Evolutionary conservation across 768 basidiomycete genomes (phyloP), one percentile per base, ranked within the genome.

Genomic region (Tulasnella sp.): DNA sequence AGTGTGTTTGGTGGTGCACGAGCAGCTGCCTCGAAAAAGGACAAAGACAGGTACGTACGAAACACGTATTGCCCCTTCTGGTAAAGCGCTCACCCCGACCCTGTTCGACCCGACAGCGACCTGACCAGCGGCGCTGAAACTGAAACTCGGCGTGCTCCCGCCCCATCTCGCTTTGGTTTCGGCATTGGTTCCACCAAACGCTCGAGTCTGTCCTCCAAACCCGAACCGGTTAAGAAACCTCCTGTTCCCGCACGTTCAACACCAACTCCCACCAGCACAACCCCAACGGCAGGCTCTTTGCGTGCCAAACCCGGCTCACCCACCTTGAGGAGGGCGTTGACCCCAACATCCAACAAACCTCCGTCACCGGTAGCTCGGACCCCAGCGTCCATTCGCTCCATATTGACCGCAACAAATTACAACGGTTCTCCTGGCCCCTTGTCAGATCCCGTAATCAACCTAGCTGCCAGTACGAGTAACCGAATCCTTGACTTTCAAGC

Each of bases 361-460:
- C 42, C 76, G 6, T 50, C 48, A 34, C 37, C 77, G 8, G 58
- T 72, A 37, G 41, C 77, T n/a, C 69, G 40, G 6, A 78, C 77
- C 44, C 77, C 77, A 3, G 54, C 40, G 9, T 78, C 77, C 16
- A 34, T 64, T 8, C 42, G 40, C 34, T 69, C 77, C 24, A 37
- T 37, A n/a, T 41, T 78, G 18, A 40, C 77, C 40, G 34, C 77
- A 40, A 22, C 41, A 12, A 64, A 46, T 0, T 31, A 78, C 60
- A 78, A 48, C 22, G 77, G 72, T 34, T 78, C 77, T 11, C 77
- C 77, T 11, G 77, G 77, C 28, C 48, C 77, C 24, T 72, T 78
- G 77, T 58, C 77, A n/a, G 77, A 48, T 18, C 76, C 76, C n/a
- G 31, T 22, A n/a, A 34, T 78, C 77, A 78, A 78, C n/a, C 60